phyloP scores from a whole-genome alignment of 352 stramenopile genomes.

The Pythium utonaiense region DNA sequence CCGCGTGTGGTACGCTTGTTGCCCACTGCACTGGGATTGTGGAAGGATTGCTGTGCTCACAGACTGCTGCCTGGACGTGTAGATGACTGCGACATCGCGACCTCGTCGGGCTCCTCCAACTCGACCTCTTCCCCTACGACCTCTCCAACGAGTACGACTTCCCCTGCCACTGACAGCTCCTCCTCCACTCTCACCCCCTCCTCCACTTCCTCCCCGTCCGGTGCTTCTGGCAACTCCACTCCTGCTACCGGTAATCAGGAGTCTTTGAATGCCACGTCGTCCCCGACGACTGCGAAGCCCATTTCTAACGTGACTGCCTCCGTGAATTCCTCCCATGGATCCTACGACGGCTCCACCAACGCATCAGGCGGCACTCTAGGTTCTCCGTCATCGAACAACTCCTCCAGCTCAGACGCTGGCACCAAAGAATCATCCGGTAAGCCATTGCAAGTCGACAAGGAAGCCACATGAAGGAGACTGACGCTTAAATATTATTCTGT shows the following conservation, averaged over 20 bases:
- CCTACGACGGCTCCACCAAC: not conserved
- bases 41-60: too few species aligned
- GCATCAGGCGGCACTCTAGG: conserved; percentile 9
- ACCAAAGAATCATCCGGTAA: not conserved
- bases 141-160: conserved; percentile 17
- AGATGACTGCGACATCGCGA: conserved; percentile 8
- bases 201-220: conserved; percentile 10
- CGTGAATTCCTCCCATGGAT: not conserved
- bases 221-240: conserved; percentile 7
- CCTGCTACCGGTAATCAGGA: conserved; percentile 20
- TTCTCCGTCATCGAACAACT: conserved; percentile 2
- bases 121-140: not conserved
- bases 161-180: conserved; percentile 5
- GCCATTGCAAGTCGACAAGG: too few species aligned
- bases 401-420: not conserved
- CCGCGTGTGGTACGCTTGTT: conserved; percentile 21
- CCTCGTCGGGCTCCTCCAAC: not conserved
- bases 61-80: too few species aligned
- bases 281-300: not conserved
- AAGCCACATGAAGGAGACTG: not conserved
- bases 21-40: too few species aligned
- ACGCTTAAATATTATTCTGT: too few species aligned
- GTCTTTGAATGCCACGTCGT: conserved; percentile 6
- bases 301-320: conserved; percentile 9
- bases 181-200: conserved; percentile 15